phyloP scores from a whole-genome alignment of 1,139 yeast genomes.

The Saccharomyces hybrid region DNA sequence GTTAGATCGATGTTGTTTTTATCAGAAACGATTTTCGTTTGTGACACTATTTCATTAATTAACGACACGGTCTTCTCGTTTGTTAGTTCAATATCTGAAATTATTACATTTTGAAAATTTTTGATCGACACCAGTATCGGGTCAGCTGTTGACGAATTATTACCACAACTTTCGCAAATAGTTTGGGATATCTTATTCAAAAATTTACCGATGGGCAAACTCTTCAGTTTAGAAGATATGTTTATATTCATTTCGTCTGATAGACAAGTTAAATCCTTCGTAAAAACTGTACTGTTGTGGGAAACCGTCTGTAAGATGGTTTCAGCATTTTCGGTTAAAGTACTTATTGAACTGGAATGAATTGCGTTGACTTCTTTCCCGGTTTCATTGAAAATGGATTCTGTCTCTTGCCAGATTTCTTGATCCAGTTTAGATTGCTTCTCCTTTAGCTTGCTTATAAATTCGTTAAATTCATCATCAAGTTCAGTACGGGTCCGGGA shows the following conservation, averaged over 20 bases:
- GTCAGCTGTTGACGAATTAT: neutral
- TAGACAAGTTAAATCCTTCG: neutral
- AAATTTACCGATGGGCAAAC: neutral
- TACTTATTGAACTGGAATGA: neutral
- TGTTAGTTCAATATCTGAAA: neutral
- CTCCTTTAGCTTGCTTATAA: slow-evolving; percentile 2
- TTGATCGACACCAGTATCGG: neutral
- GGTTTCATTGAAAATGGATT: slow-evolving; percentile 1
- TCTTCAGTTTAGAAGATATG: neutral
- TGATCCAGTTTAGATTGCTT: slow-evolving; percentile 7
- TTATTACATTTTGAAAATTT: neutral
- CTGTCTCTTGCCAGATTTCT: slow-evolving; percentile 1
- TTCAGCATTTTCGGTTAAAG: neutral
- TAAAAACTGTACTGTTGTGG: neutral
- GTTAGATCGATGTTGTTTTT: neutral
- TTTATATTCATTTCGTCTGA: neutral
- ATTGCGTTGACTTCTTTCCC: neutral
- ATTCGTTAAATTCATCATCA: neutral
- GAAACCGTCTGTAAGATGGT: neutral
- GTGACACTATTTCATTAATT: neutral
- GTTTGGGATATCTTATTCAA: neutral
- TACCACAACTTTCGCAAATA: neutral
- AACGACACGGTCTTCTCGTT: neutral
- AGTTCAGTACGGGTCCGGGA: neutral
- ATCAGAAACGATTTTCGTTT: neutral